Percentiles rank a stretch among this genome's conserved stretches.
Conservation (phyloP, 257 asterid species). For the Nicotiana tomentosiformis region DNA sequence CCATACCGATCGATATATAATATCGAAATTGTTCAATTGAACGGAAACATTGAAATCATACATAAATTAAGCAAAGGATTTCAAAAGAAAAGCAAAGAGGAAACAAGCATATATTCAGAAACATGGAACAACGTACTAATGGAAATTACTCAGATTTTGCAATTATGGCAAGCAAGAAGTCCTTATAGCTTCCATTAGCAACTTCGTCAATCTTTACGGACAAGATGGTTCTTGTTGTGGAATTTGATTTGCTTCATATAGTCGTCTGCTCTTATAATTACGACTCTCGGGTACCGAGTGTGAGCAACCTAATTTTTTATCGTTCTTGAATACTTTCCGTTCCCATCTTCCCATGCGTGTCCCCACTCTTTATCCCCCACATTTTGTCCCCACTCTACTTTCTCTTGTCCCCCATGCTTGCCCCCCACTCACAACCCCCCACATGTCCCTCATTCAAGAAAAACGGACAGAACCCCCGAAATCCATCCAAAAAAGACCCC, state of each 20-base stretch:
- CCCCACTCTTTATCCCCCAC: too few species aligned
- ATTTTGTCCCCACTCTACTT: too few species aligned
- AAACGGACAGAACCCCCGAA: too few species aligned
- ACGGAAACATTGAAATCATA: neutral
- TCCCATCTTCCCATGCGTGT: too few species aligned
- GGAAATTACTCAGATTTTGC: constrained; percentile 23
- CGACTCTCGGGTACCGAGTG: constrained; percentile 24
- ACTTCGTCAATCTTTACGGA: constrained; percentile 49
- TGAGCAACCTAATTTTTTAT: too few species aligned
- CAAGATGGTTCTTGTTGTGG: constrained; percentile 26
- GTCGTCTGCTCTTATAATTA: constrained; percentile 60
- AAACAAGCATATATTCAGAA: neutral
- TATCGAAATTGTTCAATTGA: neutral
- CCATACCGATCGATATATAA: too few species aligned
- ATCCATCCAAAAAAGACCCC: too few species aligned
- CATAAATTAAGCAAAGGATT: neutral
- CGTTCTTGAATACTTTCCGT: too few species aligned
- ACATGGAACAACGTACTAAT: neutral
- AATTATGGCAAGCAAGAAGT: constrained; percentile 61
- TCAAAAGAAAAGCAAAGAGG: neutral
- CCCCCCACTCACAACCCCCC: too few species aligned
- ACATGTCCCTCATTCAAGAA: too few species aligned
- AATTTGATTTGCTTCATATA: constrained; percentile 65
- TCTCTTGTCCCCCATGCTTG: too few species aligned
- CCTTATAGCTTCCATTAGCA: constrained; percentile 67